Evolutionary conservation across 169 alveolate genomes (phyloP).

Genomic region (Plasmodium gonderi): DNA sequence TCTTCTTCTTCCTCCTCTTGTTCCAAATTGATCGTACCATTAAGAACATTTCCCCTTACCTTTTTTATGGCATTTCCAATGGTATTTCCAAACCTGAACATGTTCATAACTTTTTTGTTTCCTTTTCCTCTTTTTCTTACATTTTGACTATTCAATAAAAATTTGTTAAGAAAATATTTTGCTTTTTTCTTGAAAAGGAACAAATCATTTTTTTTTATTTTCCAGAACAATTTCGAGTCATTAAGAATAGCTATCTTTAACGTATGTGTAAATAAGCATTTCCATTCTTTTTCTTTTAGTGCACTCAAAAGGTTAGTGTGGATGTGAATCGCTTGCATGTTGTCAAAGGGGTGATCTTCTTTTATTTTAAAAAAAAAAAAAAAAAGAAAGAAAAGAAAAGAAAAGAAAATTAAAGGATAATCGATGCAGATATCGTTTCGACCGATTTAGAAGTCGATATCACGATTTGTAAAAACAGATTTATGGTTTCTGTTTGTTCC

Average conservation of each 20-base stretch:
- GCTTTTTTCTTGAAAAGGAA: neutral
- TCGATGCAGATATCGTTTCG: too few species aligned
- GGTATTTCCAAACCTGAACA: neutral
- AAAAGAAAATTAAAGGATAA: too few species aligned
- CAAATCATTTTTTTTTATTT: constrained; percentile 3
- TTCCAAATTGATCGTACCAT: neutral
- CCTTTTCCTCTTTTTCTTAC: neutral
- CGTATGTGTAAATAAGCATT: neutral
- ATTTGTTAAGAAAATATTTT: neutral
- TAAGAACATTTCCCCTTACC: neutral
- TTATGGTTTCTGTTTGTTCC: too few species aligned
- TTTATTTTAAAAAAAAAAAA: too few species aligned
- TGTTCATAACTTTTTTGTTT: neutral
- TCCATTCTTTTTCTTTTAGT: neutral
- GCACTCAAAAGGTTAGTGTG: neutral
- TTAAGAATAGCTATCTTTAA: constrained; percentile 4
- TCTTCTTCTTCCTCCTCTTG: too few species aligned
- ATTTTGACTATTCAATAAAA: neutral
- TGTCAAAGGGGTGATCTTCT: neutral
- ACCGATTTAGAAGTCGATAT: too few species aligned
- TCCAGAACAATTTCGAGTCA: neutral
- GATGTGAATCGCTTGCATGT: neutral
- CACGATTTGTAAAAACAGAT: too few species aligned
- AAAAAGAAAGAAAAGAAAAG: too few species aligned
- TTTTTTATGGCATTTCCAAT: constrained; percentile 27